A percentile compares a stretch with the other conserved stretches of the same genome.
These are phyloP conservation scores for Solanum hybrid DNA, from an alignment of 305 asterid species.

Conservation along the genomic window DNA sequence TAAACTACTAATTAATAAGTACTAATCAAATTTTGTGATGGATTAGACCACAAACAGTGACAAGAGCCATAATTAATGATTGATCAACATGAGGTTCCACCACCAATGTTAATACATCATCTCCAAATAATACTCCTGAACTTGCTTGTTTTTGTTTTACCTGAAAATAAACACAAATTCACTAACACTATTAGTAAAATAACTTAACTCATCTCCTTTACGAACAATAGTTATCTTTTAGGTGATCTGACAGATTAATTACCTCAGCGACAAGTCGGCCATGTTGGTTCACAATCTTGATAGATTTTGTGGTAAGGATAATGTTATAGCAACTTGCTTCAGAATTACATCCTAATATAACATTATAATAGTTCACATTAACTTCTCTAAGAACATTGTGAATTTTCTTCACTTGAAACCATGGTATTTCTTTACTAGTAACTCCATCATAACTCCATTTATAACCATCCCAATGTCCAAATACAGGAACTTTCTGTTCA, in stretches of 20 bases:
- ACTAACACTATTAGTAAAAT: neutral
- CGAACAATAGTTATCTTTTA: neutral
- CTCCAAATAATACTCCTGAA: conserved; percentile 36
- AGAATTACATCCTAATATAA: conserved; percentile 22
- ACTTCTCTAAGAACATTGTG: conserved; percentile 16
- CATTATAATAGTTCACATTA: conserved; percentile 24
- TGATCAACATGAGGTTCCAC: conserved; percentile 46
- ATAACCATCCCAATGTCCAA: conserved; percentile 57
- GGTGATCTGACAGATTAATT: no score
- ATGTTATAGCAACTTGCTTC: conserved; percentile 27
- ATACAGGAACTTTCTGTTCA: conserved; percentile 38
- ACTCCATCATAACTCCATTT: conserved; percentile 33
- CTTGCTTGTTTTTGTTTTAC: conserved; percentile 27
- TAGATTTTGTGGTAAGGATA: conserved; percentile 24
- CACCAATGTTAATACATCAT: conserved; percentile 34
- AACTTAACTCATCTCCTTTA: neutral
- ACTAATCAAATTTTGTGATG: conserved; percentile 21
- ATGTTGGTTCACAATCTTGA: conserved; percentile 40
- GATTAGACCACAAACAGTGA: conserved; percentile 34
- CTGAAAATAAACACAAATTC: neutral
- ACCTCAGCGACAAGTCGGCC: conserved; percentile 67
- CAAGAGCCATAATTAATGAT: conserved; percentile 18
- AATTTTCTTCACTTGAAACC: conserved; percentile 54
- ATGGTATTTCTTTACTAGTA: conserved; percentile 27
- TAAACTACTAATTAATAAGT: no score